A percentile compares a stretch with the other conserved stretches of the same genome.
Conservation (phyloP, 805 yeast species). For the Candida nitratophila region DNA sequence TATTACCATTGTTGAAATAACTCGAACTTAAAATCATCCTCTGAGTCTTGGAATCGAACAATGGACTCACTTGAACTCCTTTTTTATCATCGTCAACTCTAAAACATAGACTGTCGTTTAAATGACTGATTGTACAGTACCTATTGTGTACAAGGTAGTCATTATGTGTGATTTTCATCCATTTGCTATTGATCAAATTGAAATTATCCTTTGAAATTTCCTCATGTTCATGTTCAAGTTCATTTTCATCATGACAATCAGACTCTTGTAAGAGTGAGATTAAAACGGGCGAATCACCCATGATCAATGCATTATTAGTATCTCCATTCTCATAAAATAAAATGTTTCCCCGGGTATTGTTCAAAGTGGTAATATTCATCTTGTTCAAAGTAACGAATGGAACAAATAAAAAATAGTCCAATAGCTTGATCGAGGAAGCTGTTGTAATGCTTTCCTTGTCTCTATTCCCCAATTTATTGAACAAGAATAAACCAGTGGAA, state of each 20-base stretch:
- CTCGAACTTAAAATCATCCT: background rate
- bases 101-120: background rate
- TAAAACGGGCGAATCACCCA: background rate
- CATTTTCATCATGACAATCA: background rate
- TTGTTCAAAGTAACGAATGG: background rate
- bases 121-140: background rate
- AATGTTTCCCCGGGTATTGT: background rate
- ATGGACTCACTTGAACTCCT: background rate
- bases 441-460: background rate
- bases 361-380: background rate
- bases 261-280: background rate
- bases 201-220: background rate
- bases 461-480: background rate
- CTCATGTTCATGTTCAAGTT: background rate
- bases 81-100: background rate
- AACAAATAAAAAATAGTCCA: background rate
- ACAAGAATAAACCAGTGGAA: background rate
- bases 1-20: too few species aligned
- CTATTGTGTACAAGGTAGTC: background rate
- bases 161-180: background rate
- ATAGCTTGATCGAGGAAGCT: background rate
- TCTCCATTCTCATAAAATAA: background rate
- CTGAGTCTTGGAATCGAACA: background rate
- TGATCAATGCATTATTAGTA: too few species aligned
- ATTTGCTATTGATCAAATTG: background rate